Evolutionary conservation across 306 rosid genomes (phyloP).

Genomic region (Sicyos edulis): DNA sequence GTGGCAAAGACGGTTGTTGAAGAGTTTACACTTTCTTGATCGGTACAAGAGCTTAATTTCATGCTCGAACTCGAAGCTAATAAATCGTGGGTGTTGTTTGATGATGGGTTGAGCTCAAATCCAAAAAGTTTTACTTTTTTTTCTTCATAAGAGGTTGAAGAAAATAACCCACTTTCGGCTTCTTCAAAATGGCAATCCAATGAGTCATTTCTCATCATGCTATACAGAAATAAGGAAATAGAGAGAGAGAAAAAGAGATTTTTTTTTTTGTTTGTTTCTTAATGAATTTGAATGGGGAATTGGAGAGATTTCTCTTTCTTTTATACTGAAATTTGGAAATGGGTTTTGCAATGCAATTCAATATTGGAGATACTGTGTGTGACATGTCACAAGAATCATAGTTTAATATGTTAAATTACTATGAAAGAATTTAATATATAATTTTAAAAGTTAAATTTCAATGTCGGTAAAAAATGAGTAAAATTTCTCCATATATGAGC

Average conservation of each 20-base stretch:
- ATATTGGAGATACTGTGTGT: neutral
- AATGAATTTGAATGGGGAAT: neutral
- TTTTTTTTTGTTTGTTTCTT: too few species aligned
- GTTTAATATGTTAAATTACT: neutral
- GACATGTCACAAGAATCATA: slow-evolving; percentile 7
- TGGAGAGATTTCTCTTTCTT: neutral
- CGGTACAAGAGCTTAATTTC: slow-evolving; percentile 34
- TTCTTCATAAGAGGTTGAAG: slow-evolving; percentile 36
- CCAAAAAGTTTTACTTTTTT: slow-evolving; percentile 84
- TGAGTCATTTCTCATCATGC: neutral
- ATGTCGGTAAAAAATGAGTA: too few species aligned
- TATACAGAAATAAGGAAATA: too few species aligned
- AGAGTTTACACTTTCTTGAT: slow-evolving; percentile 57
- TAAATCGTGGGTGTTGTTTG: slow-evolving; percentile 22
- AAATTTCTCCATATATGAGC: too few species aligned
- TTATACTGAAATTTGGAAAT: slow-evolving; percentile 12
- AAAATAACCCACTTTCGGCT: slow-evolving; percentile 19
- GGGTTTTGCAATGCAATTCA: neutral
- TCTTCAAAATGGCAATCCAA: neutral
- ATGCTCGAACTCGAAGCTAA: slow-evolving; percentile 19
- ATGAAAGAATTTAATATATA: too few species aligned
- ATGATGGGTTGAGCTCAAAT: slow-evolving; percentile 58
- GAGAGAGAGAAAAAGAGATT: neutral
- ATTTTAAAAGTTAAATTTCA: too few species aligned
- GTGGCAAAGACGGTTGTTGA: slow-evolving; percentile 33